Evolutionary conservation across 352 stramenopile genomes (phyloP), one percentile per base, ranked within the genome.

Genomic region (Phytophthora macrochlamydospora): DNA sequence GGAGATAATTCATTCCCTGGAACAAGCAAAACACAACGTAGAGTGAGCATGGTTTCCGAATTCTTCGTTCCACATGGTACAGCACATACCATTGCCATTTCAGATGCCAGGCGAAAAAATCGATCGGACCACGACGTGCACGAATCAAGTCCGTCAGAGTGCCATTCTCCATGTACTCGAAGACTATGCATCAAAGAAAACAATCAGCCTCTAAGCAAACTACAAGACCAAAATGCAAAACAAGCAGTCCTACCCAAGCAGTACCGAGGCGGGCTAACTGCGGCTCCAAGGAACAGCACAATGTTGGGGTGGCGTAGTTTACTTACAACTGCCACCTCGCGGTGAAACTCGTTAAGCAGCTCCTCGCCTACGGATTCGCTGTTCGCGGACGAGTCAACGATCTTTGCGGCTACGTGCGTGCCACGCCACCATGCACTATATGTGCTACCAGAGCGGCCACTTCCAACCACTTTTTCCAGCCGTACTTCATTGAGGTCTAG

Each of bases 1-100:
- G 94, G 59, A 97, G 87, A 71, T 99, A 98, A 55, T 96, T 95
- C 91, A 99, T 96, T 51, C 92, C 92, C 84, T 85, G 76, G 46
- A 49, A 71, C 68, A 33, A 84, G 44, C 40, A 2, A 68, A 49
- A 3, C 18, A 12, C 43, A 56, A 14, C 7, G 61, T 4, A 38
- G 7, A 54, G 30, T 56, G 38, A 61, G 32, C 43, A 46, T 12
- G 18, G 18, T n/a, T 14, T 2, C 4, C 29, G 43, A 13, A 38
- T 32, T 24, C 28, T 50, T 2, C 11, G 12, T 9, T 14, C 5
- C 9, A 56, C 14, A 32, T 7, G 29, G 4, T 28, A 7, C 7
- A 4, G 29, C 12, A 61, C 71, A 32, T 70, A 92, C 85, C 87
- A 94, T 94, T 7, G 85, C 84, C 62, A 95, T 89, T 51, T 94